Conservation (phyloP, 352 stramenopile species). For the Pythium guiyangense region DNA sequence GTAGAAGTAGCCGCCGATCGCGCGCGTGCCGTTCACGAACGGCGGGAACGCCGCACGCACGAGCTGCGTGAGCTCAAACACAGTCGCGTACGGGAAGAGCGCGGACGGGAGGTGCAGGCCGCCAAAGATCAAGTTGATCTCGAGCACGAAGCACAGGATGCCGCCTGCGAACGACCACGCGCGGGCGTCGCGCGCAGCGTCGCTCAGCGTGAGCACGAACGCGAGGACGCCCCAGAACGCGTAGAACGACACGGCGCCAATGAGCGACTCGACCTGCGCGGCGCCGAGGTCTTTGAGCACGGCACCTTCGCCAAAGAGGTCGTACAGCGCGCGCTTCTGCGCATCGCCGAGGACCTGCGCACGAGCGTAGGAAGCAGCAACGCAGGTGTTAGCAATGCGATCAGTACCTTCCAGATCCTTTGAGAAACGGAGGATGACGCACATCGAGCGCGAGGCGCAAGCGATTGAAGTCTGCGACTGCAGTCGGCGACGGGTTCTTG, state of each 20-base stretch:
- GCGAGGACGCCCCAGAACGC: slow-evolving; percentile 94
- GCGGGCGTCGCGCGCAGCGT: slow-evolving; percentile 80
- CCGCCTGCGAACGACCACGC: slow-evolving; percentile 93
- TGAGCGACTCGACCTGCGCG: slow-evolving; percentile 88
- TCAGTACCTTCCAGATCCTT: background rate
- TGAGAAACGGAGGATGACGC: slow-evolving; percentile 5
- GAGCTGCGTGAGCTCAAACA: slow-evolving; percentile 91
- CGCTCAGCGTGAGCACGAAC: slow-evolving; percentile 94
- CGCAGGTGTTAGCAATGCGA: no score
- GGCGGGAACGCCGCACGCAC: slow-evolving; percentile 93
- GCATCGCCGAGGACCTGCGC: slow-evolving; percentile 74
- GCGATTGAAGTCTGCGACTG: slow-evolving; percentile 90
- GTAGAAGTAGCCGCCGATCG: slow-evolving; percentile 91
- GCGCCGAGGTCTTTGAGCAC: slow-evolving; percentile 87
- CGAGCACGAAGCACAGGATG: slow-evolving; percentile 91
- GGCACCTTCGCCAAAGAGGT: slow-evolving; percentile 91
- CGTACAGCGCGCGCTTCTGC: slow-evolving; percentile 93
- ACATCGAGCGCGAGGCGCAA: slow-evolving; percentile 95
- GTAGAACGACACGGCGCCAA: slow-evolving; percentile 94
- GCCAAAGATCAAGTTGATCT: slow-evolving; percentile 90
- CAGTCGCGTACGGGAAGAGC: slow-evolving; percentile 80
- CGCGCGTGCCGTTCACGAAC: slow-evolving; percentile 96
- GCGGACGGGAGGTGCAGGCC: slow-evolving; percentile 39
- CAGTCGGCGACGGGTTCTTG: slow-evolving; percentile 93
- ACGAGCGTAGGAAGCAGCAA: background rate